A percentile compares a stretch with the other conserved stretches of the same genome.
Evolutionary conservation across 176 grass and related monocot species (phyloP).

Genomic region (Cenchrus americanus): DNA sequence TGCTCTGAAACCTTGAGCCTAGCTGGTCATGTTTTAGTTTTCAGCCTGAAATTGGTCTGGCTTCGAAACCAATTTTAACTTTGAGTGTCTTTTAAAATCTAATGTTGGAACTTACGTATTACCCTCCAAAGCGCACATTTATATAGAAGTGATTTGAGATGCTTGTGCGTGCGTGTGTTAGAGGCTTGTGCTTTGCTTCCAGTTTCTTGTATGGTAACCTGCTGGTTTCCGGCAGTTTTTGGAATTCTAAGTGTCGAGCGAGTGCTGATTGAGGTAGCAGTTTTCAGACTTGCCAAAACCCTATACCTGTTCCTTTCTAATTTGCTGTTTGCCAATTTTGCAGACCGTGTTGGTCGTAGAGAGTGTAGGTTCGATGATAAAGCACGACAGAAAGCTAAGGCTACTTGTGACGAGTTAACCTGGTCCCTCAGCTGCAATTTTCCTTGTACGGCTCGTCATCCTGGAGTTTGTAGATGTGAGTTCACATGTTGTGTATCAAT

Average conservation of each 20-base stretch:
- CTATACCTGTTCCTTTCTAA: background rate
- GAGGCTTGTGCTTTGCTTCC: too few species aligned
- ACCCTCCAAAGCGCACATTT: too few species aligned
- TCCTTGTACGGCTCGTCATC: background rate
- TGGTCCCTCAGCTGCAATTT: background rate
- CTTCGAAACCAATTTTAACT: too few species aligned
- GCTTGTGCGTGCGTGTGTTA: too few species aligned
- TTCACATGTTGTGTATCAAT: slow-evolving; percentile 6
- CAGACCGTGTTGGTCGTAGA: slow-evolving; percentile 83
- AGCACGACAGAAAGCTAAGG: slow-evolving; percentile 80
- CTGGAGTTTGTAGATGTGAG: slow-evolving; percentile 37
- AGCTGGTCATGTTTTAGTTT: too few species aligned
- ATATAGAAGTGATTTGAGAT: too few species aligned
- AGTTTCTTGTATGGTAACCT: too few species aligned
- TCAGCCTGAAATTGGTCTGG: too few species aligned
- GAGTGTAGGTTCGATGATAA: slow-evolving; percentile 79
- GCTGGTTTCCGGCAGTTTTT: background rate
- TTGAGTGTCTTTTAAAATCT: too few species aligned
- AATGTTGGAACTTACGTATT: too few species aligned
- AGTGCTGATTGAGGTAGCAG: background rate
- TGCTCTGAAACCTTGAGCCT: too few species aligned
- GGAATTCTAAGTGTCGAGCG: background rate
- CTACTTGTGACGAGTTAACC: slow-evolving; percentile 52
- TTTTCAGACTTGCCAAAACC: background rate
- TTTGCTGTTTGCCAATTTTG: slow-evolving; percentile 38